These are phyloP conservation scores for Parvularia atlantis DNA, from an alignment of 78 protist genomes.

Conservation along the genomic window DNA sequence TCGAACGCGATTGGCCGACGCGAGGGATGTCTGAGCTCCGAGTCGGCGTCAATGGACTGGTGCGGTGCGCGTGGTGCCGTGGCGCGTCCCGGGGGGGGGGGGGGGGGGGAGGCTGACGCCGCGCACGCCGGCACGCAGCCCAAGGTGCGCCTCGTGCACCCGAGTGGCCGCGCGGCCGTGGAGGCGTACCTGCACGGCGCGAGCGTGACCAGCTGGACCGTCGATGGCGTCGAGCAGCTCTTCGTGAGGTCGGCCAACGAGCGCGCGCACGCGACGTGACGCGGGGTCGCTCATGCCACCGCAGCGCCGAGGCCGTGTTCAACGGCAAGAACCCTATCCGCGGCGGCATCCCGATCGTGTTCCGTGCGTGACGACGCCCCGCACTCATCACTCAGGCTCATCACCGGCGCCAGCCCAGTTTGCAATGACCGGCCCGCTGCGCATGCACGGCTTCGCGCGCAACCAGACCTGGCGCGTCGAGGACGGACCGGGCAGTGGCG, in stretches of 20 bases:
- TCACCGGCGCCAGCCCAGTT: slow-evolving; percentile 17
- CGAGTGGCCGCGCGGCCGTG: no score
- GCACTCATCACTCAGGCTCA: neutral
- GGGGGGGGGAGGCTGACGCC: no score
- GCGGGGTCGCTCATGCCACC: neutral
- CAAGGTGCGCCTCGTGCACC: no score
- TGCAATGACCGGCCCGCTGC: slow-evolving; percentile 18
- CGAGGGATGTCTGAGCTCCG: no score
- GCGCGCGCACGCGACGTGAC: neutral
- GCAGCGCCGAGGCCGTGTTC: slow-evolving; percentile 17
- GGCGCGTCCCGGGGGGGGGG: no score
- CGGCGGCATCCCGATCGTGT: slow-evolving; percentile 65
- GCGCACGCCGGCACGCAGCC: no score
- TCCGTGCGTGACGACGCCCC: slow-evolving; percentile 7
- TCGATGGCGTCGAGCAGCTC: neutral
- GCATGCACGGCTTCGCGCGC: slow-evolving; percentile 49
- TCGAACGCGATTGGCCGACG: no score
- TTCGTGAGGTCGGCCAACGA: neutral
- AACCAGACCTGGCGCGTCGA: neutral
- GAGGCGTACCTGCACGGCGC: slow-evolving; percentile 3
- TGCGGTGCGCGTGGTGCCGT: no score
- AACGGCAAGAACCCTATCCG: slow-evolving; percentile 46
- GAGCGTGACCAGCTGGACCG: neutral
- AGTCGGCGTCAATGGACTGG: no score
- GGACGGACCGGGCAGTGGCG: neutral